Evolutionary conservation across 331 rosid genomes (phyloP).

Genomic region (Acacia pycnantha): DNA sequence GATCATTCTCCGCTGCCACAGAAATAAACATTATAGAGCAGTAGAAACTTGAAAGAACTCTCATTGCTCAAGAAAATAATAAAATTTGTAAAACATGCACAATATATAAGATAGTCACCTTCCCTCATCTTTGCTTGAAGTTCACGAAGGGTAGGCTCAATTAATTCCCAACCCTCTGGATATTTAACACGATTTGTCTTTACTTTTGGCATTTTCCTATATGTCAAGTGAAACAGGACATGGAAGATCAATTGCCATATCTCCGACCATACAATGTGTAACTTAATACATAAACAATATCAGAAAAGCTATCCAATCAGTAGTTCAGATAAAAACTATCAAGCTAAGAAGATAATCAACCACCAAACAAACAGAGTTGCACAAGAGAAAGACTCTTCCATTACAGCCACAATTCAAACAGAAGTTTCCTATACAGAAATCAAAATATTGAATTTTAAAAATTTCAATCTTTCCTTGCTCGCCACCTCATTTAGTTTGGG

Average conservation of each 20-base stretch:
- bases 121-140: constrained; percentile 98
- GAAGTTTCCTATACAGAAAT: background rate
- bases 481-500: background rate
- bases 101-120: constrained; percentile 43
- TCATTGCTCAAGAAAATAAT: background rate
- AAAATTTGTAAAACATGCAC: background rate
- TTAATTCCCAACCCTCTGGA: constrained; percentile 96
- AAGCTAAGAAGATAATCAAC: background rate
- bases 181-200: constrained; percentile 84
- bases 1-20: constrained; percentile 78
- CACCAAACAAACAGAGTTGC: background rate
- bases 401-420: background rate
- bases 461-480: background rate
- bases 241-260: constrained; percentile 4
- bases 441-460: background rate
- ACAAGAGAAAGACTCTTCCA: background rate
- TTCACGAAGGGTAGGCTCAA: constrained; percentile 91
- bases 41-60: background rate
- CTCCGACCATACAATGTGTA: background rate
- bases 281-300: background rate
- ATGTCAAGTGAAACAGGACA: constrained; percentile 35
- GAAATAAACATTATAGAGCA: constrained; percentile 17
- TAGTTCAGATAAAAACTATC: background rate
- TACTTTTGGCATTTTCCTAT: constrained; percentile 79
- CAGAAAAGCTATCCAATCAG: constrained; percentile 1